Evolutionary conservation across 2,329 filamentous ascomycete species (phyloP).

Genomic region (Chrysoporthe deuterocubensis): DNA sequence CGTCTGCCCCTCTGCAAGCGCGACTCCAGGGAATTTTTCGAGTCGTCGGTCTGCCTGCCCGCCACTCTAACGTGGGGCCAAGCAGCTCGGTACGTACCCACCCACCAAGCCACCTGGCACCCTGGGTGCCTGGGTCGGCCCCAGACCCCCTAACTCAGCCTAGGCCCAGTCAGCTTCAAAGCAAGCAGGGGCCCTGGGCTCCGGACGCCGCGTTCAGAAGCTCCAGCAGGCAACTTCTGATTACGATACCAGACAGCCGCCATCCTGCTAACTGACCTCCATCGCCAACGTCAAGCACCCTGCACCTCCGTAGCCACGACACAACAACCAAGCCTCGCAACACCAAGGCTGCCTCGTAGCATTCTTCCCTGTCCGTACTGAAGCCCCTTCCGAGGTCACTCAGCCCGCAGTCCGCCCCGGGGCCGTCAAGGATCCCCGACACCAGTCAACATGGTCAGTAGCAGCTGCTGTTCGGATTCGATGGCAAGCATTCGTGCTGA

Average conservation of each 20-base stretch:
- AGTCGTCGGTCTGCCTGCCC: slow-evolving; percentile 14
- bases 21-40: slow-evolving; percentile 21
- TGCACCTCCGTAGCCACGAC: slow-evolving; percentile 17
- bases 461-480: slow-evolving; percentile 17
- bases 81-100: slow-evolving; percentile 6
- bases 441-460: slow-evolving; percentile 48
- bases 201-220: slow-evolving; percentile 10
- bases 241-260: slow-evolving; percentile 27
- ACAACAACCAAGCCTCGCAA: slow-evolving; percentile 12
- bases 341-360: slow-evolving; percentile 19
- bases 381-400: slow-evolving; percentile 32
- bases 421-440: slow-evolving; percentile 22
- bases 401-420: slow-evolving; percentile 8
- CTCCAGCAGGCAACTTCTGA: slow-evolving; percentile 27
- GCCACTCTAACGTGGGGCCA: slow-evolving; percentile 11
- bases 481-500: slow-evolving; percentile 34
- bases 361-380: slow-evolving; percentile 35
- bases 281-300: slow-evolving; percentile 15
- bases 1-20: slow-evolving; percentile 15
- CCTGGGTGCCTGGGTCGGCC: neutral
- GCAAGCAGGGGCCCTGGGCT: slow-evolving; percentile 8
- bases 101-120: neutral
- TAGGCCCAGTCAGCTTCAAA: slow-evolving; percentile 19
- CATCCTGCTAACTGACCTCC: slow-evolving; percentile 11
- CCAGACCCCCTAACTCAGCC: slow-evolving; percentile 4